Evolutionary conservation across 495 filamentous ascomycete species (phyloP), one percentile per base, ranked within the genome.

Genomic region (Schizothecium vesticola): DNA sequence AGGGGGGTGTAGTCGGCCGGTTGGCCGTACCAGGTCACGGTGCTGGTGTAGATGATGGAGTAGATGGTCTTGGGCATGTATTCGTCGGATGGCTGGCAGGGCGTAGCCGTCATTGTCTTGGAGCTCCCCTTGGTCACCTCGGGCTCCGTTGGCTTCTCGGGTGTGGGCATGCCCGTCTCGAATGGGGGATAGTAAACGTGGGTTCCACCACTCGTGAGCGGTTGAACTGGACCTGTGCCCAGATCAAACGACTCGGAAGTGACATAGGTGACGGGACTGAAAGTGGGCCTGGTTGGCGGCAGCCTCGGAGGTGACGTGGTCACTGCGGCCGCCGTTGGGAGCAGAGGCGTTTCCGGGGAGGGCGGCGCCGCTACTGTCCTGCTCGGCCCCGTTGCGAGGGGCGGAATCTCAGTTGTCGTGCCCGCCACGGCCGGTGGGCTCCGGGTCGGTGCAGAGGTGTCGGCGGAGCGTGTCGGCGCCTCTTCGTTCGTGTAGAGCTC

Each of bases 11-110:
- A 83, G 59, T 82, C 77, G 25, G 67, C 63, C 25, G 80, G 79
- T 63, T 81, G 70, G 19, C 80, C 81, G 33, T 69, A 74, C 79
- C 80, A 82, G 29, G 82, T 83, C 43, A 76, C 74, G 1, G 82
- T 83, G 59, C 74, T 75, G 3, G 81, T 83, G 71, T 83, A 68
- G n/a, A 80, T 68, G 59, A 83, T 72, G 6, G 78, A 79, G 67
- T 80, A 83, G 26, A 65, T 66, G 22, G 76, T 78, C 11, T 55
- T 13, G 24, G 64, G 22, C n/a, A 19, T 56, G 7, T 56, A 56
- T 19, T 65, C 21, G 26, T 73, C 69, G 1, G 71, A 70, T 2
- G 56, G 19, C 31, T 66, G 56, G 57, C 65, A 66, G 25, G 24
- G 9, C 9, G 19, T 65, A 16, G 26, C 64, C 10, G 61, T 62